These are phyloP conservation scores for Paramecium octaurelia DNA, from an alignment of 73 alveolate species.

Conservation along the genomic window DNA sequence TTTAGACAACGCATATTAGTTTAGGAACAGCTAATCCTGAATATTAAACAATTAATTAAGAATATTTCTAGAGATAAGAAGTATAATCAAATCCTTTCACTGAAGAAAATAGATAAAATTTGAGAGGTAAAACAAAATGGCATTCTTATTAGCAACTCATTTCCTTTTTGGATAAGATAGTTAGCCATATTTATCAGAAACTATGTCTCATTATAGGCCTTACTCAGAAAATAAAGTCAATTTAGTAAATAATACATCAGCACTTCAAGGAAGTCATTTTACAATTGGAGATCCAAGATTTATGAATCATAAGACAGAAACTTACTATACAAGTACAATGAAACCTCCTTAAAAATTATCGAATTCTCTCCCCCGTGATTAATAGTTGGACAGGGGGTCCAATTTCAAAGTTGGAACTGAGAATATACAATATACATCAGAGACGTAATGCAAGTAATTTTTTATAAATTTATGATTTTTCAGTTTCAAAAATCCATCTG, in stretches of 20 bases:
- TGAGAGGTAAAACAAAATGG: background rate
- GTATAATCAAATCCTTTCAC: background rate
- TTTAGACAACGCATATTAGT: background rate
- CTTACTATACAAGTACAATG: background rate
- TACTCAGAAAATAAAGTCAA: background rate
- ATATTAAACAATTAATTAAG: slow-evolving; percentile 5
- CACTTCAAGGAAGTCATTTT: slow-evolving; percentile 26
- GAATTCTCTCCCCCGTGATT: background rate
- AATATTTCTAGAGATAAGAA: background rate
- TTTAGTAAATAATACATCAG: background rate
- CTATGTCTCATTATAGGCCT: slow-evolving; percentile 23
- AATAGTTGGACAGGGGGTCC: slow-evolving; percentile 27
- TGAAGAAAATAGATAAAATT: slow-evolving; percentile 32
- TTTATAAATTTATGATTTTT: background rate
- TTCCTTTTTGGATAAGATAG: background rate
- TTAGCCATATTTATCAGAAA: slow-evolving; percentile 9
- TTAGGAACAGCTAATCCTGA: background rate
- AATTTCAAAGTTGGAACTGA: slow-evolving; percentile 13
- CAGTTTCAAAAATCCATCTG: background rate
- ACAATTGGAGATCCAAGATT: slow-evolving; percentile 43
- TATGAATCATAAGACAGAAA: slow-evolving; percentile 13
- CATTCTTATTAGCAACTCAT: slow-evolving; percentile 6
- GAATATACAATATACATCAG: background rate
- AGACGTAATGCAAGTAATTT: background rate
- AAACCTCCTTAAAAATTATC: background rate